Evolutionary conservation across 768 basidiomycete genomes (phyloP).

Genomic region (Suillus plorans): DNA sequence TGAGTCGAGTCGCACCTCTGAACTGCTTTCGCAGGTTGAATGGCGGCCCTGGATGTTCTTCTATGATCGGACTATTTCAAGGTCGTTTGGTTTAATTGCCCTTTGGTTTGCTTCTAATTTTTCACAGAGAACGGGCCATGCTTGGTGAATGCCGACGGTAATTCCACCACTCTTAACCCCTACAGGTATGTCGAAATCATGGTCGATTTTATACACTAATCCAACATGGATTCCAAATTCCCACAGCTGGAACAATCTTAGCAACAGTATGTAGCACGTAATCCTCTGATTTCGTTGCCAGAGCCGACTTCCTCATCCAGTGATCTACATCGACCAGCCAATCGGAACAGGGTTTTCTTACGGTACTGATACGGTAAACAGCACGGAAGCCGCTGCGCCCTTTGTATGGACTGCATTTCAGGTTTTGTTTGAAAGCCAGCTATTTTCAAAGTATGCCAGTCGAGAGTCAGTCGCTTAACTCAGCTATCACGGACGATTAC

Average conservation of each 20-base stretch:
- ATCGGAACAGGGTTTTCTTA: slow-evolving; percentile 42
- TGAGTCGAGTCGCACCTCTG: background rate
- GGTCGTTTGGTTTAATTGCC: slow-evolving; percentile 29
- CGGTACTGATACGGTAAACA: too few relatives aligned
- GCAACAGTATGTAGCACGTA: slow-evolving; percentile 49
- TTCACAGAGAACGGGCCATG: slow-evolving; percentile 63
- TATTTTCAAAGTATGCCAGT: too few relatives aligned
- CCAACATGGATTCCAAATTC: too few relatives aligned
- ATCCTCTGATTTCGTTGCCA: background rate
- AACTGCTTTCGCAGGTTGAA: slow-evolving; percentile 40
- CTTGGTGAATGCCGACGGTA: slow-evolving; percentile 51
- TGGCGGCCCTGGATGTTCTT: slow-evolving; percentile 63
- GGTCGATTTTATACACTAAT: background rate
- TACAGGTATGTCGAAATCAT: slow-evolving; percentile 43
- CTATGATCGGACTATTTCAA: slow-evolving; percentile 67
- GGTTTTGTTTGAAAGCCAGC: too few relatives aligned
- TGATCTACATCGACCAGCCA: slow-evolving; percentile 72
- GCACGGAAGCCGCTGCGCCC: too few relatives aligned
- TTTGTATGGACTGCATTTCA: too few relatives aligned
- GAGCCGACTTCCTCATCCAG: slow-evolving; percentile 28
- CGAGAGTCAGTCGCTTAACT: too few relatives aligned
- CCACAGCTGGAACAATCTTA: slow-evolving; percentile 63
- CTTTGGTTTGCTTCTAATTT: background rate
- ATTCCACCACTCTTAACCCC: slow-evolving; percentile 57
- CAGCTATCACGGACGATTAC: too few relatives aligned